Evolutionary conservation across 2,329 filamentous ascomycete species (phyloP).

Genomic region (Lasiodiplodia citricola): DNA sequence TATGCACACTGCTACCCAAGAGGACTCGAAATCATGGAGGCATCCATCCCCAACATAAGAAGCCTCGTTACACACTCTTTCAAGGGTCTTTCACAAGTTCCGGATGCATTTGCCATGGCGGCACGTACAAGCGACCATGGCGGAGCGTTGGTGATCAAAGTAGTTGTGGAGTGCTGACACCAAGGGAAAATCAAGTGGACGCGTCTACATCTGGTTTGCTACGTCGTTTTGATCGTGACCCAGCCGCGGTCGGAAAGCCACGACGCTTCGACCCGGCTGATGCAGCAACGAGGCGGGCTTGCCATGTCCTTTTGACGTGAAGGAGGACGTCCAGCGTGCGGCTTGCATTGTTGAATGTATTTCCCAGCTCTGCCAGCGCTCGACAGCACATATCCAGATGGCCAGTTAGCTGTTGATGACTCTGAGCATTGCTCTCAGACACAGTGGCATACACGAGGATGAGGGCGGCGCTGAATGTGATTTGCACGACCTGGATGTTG

Average conservation of each 20-base stretch:
- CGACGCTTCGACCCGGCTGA: background rate
- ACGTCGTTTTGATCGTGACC: background rate
- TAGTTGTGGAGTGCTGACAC: background rate
- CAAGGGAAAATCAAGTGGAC: background rate
- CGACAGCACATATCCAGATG: conserved; percentile 50
- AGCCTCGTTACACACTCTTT: background rate
- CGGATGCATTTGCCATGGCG: background rate
- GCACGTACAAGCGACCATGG: background rate
- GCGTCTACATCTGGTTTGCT: background rate
- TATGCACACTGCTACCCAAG: background rate
- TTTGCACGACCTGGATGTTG: conserved; percentile 52
- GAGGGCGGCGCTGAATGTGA: conserved; percentile 52
- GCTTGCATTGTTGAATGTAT: conserved; percentile 48
- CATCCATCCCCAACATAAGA: background rate
- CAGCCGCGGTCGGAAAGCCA: background rate
- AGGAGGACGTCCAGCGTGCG: conserved; percentile 6
- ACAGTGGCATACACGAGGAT: conserved; percentile 41
- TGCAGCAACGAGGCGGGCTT: conserved; percentile 1
- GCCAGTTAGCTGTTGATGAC: conserved; percentile 36
- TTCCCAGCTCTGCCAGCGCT: conserved; percentile 48
- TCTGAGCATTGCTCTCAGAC: conserved; percentile 24
- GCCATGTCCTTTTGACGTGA: conserved; percentile 7
- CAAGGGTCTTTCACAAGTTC: background rate
- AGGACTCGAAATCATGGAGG: background rate
- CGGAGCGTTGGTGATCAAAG: background rate